Evolutionary conservation across 257 asterid species (phyloP), one percentile per base, ranked within the genome.

Genomic region (Solanum infundibuliforme): DNA sequence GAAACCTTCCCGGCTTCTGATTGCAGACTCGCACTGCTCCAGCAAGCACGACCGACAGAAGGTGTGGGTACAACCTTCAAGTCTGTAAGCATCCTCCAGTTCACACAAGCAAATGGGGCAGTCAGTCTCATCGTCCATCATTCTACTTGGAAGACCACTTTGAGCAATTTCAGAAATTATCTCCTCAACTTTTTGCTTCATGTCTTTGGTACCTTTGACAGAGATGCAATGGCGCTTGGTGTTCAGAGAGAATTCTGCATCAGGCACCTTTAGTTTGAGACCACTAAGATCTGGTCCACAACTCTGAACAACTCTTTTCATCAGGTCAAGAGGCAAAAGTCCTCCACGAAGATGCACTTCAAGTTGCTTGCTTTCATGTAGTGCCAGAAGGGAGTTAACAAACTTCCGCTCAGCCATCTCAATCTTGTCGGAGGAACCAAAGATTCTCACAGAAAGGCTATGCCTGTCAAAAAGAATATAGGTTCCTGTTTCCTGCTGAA

Each of bases 71-170:
- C 98, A 97, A 55, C 90, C 90, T 89, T 95, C 98, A 5, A 97
- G 98, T 88, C 38, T 85, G 91, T 87, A 95, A 55, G 91, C 35
- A 69, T 97, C 98, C 84, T 95, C 98, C 88, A 95, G 88, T 69
- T 95, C 98, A 86, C 99, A 95, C 87, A 97, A 86, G 91, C 99
- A 97, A 84, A 97, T 93, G 18, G 98, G 95, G 84, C 99, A 97
- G 87, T 89, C 66, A 48, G 83, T 60, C 41, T 93, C 93, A 20
- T 83, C 48, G 4, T 89, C 90, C 18, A 41, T 91, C 66, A 88
- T 89, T 27, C 11, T 83, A 89, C 43, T 38, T 16, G 86, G 93
- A 62, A 85, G 58, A 23, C 87, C 94, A 76, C 92, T 86, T 69
- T 82, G 94, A 7, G 93, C 94, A 76, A 94, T 90, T 84, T 90